A percentile compares a stretch with the other conserved stretches of the same genome.
phyloP scores from a whole-genome alignment of 495 filamentous ascomycete genomes.

The Aspergillus hancockii region DNA sequence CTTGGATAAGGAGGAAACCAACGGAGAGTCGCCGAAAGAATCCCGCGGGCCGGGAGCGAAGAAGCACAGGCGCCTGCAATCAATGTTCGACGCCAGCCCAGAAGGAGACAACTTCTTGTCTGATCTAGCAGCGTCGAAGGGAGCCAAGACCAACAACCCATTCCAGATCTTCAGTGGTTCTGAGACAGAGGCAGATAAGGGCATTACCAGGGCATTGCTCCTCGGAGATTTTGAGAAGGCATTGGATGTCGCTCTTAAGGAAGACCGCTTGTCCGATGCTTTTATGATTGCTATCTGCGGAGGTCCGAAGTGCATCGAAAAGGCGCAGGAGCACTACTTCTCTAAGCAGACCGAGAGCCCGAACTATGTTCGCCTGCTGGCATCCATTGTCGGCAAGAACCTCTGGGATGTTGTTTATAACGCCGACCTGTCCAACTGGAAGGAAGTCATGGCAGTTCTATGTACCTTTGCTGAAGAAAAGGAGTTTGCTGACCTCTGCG shows the following conservation, averaged over 20 bases:
- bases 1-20: slow-evolving; percentile 48
- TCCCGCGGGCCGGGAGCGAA: slow-evolving; percentile 43
- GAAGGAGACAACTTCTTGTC: slow-evolving; percentile 82
- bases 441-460: slow-evolving; percentile 90
- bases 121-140: slow-evolving; percentile 73
- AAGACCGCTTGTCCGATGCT: slow-evolving; percentile 89
- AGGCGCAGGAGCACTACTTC: slow-evolving; percentile 90
- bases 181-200: slow-evolving; percentile 78
- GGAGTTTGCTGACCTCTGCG: slow-evolving; percentile 95
- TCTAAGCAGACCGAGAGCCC: slow-evolving; percentile 76
- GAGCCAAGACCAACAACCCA: slow-evolving; percentile 79
- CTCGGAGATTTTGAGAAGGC: slow-evolving; percentile 90
- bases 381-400: slow-evolving; percentile 93
- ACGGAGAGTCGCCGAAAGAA: slow-evolving; percentile 47
- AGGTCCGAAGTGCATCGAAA: slow-evolving; percentile 89
- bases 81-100: slow-evolving; percentile 77
- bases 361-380: slow-evolving; percentile 89
- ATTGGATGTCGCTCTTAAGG: slow-evolving; percentile 81
- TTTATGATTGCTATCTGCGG: slow-evolving; percentile 98
- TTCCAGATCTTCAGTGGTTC: slow-evolving; percentile 81
- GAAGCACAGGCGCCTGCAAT: slow-evolving; percentile 67
- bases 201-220: slow-evolving; percentile 83
- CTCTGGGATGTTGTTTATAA: slow-evolving; percentile 98
- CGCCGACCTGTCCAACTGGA: slow-evolving; percentile 90
- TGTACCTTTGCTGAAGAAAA: slow-evolving; percentile 90